Evolutionary conservation across 2,329 filamentous ascomycete species (phyloP).

Genomic region (Leptographium procerum): DNA sequence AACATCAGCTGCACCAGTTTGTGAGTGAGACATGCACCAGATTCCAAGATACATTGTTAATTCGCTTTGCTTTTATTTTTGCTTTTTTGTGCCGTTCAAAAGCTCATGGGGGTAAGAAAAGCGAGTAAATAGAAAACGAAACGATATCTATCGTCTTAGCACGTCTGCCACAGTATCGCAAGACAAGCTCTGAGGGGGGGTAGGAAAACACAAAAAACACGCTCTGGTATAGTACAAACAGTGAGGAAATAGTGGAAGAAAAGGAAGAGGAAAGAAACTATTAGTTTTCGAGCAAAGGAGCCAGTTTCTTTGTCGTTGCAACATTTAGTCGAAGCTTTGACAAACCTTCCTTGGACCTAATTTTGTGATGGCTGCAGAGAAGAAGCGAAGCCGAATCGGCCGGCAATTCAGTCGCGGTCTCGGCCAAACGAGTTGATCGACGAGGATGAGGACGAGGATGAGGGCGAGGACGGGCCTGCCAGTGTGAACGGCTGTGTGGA

Average conservation of each 20-base stretch:
- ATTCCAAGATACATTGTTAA: no score
- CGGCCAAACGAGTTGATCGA: conserved; percentile 1
- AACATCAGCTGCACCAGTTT: no score
- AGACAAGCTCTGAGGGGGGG: background rate
- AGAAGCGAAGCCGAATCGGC: no score
- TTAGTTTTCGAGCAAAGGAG: background rate
- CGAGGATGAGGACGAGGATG: conserved; percentile 6
- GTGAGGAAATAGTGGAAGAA: no score
- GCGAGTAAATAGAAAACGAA: no score
- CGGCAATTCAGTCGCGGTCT: background rate
- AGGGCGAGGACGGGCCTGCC: conserved; percentile 7
- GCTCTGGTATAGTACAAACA: background rate
- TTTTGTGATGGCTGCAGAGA: no score
- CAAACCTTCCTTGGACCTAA: no score
- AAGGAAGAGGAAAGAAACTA: background rate
- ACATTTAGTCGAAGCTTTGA: no score
- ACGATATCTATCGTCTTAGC: background rate
- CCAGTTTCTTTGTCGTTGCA: background rate
- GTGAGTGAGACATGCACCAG: no score
- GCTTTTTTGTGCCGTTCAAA: no score
- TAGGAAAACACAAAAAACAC: background rate
- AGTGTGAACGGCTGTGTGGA: conserved; percentile 10
- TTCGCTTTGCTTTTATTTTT: background rate
- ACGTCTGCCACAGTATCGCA: background rate
- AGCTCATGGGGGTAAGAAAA: no score